phyloP scores from a whole-genome alignment of 305 asterid species.

The Fraxinus ornus region DNA sequence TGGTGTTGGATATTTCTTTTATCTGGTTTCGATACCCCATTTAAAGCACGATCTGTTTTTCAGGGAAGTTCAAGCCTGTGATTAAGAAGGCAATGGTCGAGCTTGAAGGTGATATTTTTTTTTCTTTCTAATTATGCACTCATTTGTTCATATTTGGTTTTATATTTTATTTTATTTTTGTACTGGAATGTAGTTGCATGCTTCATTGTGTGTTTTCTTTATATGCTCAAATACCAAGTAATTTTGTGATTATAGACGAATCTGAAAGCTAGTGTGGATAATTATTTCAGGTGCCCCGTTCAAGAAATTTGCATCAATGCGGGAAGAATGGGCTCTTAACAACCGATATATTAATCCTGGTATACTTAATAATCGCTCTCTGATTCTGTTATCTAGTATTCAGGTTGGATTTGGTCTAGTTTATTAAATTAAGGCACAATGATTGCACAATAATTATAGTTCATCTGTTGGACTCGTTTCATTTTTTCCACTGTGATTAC shows the following conservation, averaged over 20 bases:
- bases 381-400: not conserved
- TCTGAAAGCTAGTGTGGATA: constrained; percentile 10
- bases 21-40: constrained; percentile 6
- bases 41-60: constrained; percentile 16
- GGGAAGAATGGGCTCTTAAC: constrained; percentile 92
- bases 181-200: not conserved
- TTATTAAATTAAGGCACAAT: not conserved
- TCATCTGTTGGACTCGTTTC: not conserved
- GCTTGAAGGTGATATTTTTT: constrained; percentile 68
- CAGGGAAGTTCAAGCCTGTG: constrained; percentile 98
- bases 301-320: constrained; percentile 69
- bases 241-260: not conserved
- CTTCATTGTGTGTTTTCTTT: not conserved
- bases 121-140: not conserved
- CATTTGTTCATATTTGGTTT: not conserved
- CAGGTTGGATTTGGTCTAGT: not conserved
- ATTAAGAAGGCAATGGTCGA: constrained; percentile 99
- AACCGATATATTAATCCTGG: constrained; percentile 88
- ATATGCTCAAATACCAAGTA: not conserved
- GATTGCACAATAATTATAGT: not conserved
- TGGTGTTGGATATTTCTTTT: not conserved
- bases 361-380: constrained; percentile 20
- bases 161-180: not conserved
- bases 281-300: constrained; percentile 82
- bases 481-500: constrained; percentile 8